These are phyloP conservation scores for Heracleum sosnowskyi DNA, from an alignment of 129 eudicot species.

Conservation along the genomic window DNA sequence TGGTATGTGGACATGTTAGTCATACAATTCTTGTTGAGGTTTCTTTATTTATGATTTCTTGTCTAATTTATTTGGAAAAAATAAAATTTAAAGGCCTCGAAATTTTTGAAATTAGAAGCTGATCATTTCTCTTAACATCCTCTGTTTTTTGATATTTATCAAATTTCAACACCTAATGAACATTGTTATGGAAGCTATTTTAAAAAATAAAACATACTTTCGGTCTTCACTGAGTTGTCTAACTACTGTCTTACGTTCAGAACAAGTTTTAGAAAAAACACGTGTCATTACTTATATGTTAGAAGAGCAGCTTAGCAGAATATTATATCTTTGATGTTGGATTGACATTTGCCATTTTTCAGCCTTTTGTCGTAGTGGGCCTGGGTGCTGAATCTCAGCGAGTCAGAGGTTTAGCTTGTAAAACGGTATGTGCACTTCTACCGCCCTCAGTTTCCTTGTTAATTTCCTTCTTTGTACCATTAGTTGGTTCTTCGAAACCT, in stretches of 20 bases:
- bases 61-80: not conserved
- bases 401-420: conserved; percentile 64
- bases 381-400: conserved; percentile 67
- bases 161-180: not conserved
- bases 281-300: not conserved
- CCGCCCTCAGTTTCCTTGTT: not conserved
- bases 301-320: conserved; percentile 11
- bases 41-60: not conserved
- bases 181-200: not conserved
- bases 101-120: not conserved
- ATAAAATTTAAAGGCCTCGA: not conserved
- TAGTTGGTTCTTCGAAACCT: not conserved
- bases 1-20: not conserved
- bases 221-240: not conserved
- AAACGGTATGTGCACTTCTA: conserved; percentile 41
- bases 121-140: not conserved
- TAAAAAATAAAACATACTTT: not conserved
- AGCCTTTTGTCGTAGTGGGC: conserved; percentile 81
- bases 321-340: conserved; percentile 13
- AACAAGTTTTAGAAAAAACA: not conserved
- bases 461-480: not conserved
- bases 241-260: not conserved
- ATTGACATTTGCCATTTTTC: conserved; percentile 22
- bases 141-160: not conserved
- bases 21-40: not conserved